Base-by-base conservation (phyloP, 2,329 filamentous ascomycete species). In the Xylaria sp. region DNA sequence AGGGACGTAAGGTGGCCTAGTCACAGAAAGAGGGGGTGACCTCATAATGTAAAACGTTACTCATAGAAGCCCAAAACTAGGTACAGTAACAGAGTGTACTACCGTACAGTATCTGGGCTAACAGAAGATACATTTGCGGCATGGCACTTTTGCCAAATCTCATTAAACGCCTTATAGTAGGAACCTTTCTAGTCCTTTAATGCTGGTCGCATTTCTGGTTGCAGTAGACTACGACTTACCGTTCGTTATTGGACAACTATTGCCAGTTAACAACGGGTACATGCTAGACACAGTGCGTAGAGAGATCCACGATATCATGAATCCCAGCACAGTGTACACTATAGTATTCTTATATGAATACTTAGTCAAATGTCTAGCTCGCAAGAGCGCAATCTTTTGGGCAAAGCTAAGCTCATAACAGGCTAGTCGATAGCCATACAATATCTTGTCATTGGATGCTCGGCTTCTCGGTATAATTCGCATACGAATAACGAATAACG, bases 1-100 rank as follows among this genome's bases (percentile, higher is more conserved):
- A 63, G 63, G 59, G 42, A 47, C 54, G n/a, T n/a, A 28, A 37
- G 11, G n/a, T 33, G 12, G 21, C 8, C 11, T 45, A 37, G 31
- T 50, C 28, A 50, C 47, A 21, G 19, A 4, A 9, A 9, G 28
- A 31, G 28, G 28, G 28, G 28, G 28, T 31, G 4, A 31, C 28
- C 43, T 42, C 31, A 52, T 42, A 31, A 56, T 47, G 25, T 21
- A 49, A 23, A 37, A n/a, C 7, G 11, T 28, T 21, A 28, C 19
- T 25, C 8, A 21, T 28, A 28, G 28, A 31, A 31, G 9, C 28
- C 28, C 28, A 37, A 37, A 37, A 37, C 35, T 37, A 12, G 28
- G 9, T 5, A 31, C 9, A 31, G 28, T 4, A 5, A 31, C 5
- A 4, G 28, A 31, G 9, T 31, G 28, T 31, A 31, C 28, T 31